Conservation (phyloP, 2,329 filamentous ascomycete genomes). For the Rhinocladiella mackenziei region DNA sequence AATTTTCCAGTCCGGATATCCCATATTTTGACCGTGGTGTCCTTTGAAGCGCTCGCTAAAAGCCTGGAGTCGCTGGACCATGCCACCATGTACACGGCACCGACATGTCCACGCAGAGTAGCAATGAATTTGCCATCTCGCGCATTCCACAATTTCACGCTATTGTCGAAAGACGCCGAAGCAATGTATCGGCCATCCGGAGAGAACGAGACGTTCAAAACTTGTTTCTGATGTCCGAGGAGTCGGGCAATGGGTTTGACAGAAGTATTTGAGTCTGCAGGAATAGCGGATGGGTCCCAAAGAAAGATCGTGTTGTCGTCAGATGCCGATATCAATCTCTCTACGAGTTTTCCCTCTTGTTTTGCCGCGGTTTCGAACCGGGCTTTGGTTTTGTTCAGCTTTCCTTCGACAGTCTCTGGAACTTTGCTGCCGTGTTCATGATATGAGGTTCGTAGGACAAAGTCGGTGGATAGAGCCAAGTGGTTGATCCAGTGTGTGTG, state of each 20-base stretch:
- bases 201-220: slow-evolving; percentile 93
- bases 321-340: slow-evolving; percentile 82
- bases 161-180: slow-evolving; percentile 87
- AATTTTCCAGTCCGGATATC: slow-evolving; percentile 82
- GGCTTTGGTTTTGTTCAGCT: slow-evolving; percentile 68
- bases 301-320: slow-evolving; percentile 97
- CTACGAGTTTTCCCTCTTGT: slow-evolving; percentile 69
- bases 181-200: slow-evolving; percentile 85
- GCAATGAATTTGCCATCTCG: slow-evolving; percentile 77
- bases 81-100: slow-evolving; percentile 84
- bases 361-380: slow-evolving; percentile 82
- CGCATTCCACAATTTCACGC: slow-evolving; percentile 86
- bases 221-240: slow-evolving; percentile 92
- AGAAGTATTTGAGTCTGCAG: slow-evolving; percentile 43
- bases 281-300: slow-evolving; percentile 67
- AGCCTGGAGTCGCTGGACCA: slow-evolving; percentile 92
- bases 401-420: slow-evolving; percentile 66
- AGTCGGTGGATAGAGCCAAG: slow-evolving; percentile 87
- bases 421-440: slow-evolving; percentile 75
- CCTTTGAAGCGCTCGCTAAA: slow-evolving; percentile 81
- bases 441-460: slow-evolving; percentile 78
- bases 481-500: slow-evolving; percentile 97
- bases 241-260: slow-evolving; percentile 84
- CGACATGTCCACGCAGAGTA: slow-evolving; percentile 83
- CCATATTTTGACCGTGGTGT: slow-evolving; percentile 94